Conservation (phyloP, 2,329 filamentous ascomycete species). For the Lasiodiplodia hormozganensis region DNA sequence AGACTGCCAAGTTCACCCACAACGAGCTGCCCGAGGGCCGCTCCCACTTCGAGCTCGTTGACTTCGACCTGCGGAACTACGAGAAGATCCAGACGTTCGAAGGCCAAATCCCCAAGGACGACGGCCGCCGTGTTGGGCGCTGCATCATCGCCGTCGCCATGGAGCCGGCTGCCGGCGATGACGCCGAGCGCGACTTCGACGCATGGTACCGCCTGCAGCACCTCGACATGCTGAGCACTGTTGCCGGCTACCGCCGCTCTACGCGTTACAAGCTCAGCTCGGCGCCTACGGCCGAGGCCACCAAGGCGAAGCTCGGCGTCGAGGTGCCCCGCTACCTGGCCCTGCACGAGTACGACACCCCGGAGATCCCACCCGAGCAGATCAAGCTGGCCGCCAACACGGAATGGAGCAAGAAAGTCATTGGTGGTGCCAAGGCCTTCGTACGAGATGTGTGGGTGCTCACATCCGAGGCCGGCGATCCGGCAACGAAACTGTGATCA, state of each 20-base stretch:
- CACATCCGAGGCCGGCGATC: not conserved
- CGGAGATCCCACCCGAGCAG: conserved; percentile 34
- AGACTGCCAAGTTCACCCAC: not conserved
- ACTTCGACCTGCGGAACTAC: conserved; percentile 13
- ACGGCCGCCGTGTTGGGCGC: not conserved
- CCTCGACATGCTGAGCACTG: conserved; percentile 33
- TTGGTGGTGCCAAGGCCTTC: conserved; percentile 30
- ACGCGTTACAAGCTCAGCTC: conserved; percentile 28
- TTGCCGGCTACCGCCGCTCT: conserved; percentile 31
- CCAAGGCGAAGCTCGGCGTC: conserved; percentile 18
- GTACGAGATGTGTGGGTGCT: conserved; percentile 18
- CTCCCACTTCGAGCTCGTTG: not conserved
- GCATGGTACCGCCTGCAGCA: conserved; percentile 36
- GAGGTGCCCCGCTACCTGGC: conserved; percentile 33
- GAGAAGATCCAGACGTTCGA: conserved; percentile 26
- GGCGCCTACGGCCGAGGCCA: not conserved
- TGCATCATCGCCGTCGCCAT: conserved; percentile 17
- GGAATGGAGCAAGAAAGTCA: conserved; percentile 37
- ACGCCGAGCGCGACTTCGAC: conserved; percentile 33
- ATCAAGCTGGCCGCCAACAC: conserved; percentile 33
- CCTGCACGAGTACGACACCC: conserved; percentile 38
- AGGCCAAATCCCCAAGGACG: conserved; percentile 14
- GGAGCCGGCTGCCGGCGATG: conserved; percentile 10
- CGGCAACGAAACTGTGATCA: not conserved
- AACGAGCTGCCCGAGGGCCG: not conserved